Conservation (phyloP, 2,329 filamentous ascomycete species). For the Ascocoryne sarcoides region DNA sequence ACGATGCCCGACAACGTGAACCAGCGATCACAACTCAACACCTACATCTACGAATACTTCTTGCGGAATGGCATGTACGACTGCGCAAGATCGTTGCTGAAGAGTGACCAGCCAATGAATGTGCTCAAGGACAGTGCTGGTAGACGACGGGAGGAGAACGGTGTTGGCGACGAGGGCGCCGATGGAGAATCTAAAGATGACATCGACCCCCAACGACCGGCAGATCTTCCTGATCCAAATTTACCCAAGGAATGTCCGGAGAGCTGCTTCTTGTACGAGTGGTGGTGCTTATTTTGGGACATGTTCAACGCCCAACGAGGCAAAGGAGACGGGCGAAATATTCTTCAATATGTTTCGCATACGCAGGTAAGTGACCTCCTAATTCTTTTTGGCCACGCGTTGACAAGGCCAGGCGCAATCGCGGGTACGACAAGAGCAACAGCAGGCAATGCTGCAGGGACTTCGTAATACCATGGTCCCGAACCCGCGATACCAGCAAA, state of each 20-base stretch:
- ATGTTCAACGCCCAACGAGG: slow-evolving; percentile 78
- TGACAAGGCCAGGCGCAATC: slow-evolving; percentile 48
- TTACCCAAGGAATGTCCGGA: slow-evolving; percentile 56
- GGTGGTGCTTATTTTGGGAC: slow-evolving; percentile 98
- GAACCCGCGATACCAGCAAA: slow-evolving; percentile 40
- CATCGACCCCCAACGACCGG: slow-evolving; percentile 62
- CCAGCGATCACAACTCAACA: slow-evolving; percentile 58
- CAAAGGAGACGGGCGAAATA: slow-evolving; percentile 51
- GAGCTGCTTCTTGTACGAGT: slow-evolving; percentile 87
- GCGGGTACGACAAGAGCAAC: slow-evolving; percentile 64
- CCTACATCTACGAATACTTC: slow-evolving; percentile 89
- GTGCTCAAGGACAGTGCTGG: slow-evolving; percentile 60
- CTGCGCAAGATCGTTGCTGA: slow-evolving; percentile 66
- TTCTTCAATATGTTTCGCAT: slow-evolving; percentile 70
- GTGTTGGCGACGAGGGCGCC: slow-evolving; percentile 62
- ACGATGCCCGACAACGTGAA: slow-evolving; percentile 30
- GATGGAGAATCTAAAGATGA: slow-evolving; percentile 78
- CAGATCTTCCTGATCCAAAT: slow-evolving; percentile 70
- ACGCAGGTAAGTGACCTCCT: slow-evolving; percentile 58
- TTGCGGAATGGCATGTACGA: slow-evolving; percentile 78
- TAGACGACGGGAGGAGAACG: slow-evolving; percentile 57
- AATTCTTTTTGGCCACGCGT: not conserved
- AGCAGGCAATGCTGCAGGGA: slow-evolving; percentile 68
- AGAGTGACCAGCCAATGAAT: slow-evolving; percentile 57
- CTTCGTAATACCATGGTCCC: slow-evolving; percentile 56